Conservation (phyloP, 164 flowering plant species). For the Kingdonia uniflora region DNA sequence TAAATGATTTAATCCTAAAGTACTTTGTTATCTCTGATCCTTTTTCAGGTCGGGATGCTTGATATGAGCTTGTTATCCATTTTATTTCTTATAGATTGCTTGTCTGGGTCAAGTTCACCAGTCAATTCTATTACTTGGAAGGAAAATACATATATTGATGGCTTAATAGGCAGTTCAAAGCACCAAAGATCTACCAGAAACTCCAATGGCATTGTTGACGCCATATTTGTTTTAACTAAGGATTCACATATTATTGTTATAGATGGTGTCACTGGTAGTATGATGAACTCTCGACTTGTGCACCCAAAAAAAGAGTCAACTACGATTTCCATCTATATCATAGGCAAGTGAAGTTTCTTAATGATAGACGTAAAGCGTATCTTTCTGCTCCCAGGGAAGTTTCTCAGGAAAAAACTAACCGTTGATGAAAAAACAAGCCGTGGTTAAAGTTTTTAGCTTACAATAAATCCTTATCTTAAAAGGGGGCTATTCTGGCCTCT, state of each 20-base stretch:
- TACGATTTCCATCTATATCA: conserved; percentile 60
- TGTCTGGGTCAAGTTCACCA: conserved; percentile 33
- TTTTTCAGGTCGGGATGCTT: conserved; percentile 62
- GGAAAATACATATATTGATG: conserved; percentile 11
- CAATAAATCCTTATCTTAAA: no score
- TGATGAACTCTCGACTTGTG: conserved; percentile 28
- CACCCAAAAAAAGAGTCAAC: conserved; percentile 35
- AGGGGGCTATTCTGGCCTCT: no score
- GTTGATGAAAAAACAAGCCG: no score
- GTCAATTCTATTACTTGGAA: conserved; percentile 36
- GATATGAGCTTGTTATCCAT: conserved; percentile 42
- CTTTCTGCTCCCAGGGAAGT: no score
- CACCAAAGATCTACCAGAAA: conserved; percentile 15
- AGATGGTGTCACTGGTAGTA: conserved; percentile 37
- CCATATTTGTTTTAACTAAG: conserved; percentile 42
- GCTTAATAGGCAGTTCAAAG: conserved; percentile 22
- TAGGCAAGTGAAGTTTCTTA: conserved; percentile 47
- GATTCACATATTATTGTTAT: conserved; percentile 45
- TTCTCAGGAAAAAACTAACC: no score
- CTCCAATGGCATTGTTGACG: conserved; percentile 14
- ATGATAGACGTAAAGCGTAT: no score
- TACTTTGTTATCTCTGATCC: conserved; percentile 2
- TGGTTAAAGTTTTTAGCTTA: no score
- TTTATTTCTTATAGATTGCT: conserved; percentile 34
- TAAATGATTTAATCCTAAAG: neutral